Percentiles rank a stretch among this genome's conserved stretches.
These are phyloP conservation scores for Populus hybrid DNA, from an alignment of 441 rosid species.

Conservation along the genomic window DNA sequence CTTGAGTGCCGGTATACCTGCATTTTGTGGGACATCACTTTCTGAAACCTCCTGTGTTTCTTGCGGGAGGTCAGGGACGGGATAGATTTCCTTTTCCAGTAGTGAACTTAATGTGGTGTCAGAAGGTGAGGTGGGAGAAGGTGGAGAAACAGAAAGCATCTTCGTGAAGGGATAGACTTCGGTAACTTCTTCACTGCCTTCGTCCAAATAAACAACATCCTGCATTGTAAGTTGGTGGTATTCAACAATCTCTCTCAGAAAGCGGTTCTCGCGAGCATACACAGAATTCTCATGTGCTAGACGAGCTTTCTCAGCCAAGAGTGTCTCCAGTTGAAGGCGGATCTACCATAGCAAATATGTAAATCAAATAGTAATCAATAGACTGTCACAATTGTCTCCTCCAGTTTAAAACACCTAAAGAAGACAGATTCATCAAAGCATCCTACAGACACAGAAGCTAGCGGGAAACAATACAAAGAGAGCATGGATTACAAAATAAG, in stretches of 20 bases:
- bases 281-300: slow-evolving; percentile 79
- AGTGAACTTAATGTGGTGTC: slow-evolving; percentile 23
- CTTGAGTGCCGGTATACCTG: slow-evolving; percentile 20
- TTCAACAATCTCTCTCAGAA: slow-evolving; percentile 85
- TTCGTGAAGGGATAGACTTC: slow-evolving; percentile 63
- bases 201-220: slow-evolving; percentile 77
- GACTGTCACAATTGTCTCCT: not conserved
- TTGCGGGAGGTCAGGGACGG: slow-evolving; percentile 24
- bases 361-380: not conserved
- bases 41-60: slow-evolving; percentile 25
- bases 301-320: slow-evolving; percentile 88
- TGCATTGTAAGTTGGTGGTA: slow-evolving; percentile 94
- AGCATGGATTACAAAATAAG: not conserved
- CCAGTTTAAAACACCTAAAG: not conserved
- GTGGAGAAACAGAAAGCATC: slow-evolving; percentile 49
- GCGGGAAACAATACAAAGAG: not conserved
- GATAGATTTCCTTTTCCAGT: slow-evolving; percentile 31
- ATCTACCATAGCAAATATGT: slow-evolving; percentile 41
- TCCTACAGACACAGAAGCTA: not conserved
- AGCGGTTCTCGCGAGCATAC: slow-evolving; percentile 79
- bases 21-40: slow-evolving; percentile 25
- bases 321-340: slow-evolving; percentile 88
- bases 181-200: slow-evolving; percentile 70
- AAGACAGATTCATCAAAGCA: not conserved
- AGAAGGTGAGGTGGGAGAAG: slow-evolving; percentile 44